Conservation (phyloP, 2,329 filamentous ascomycete species). For the Penicillium verrucosum region DNA sequence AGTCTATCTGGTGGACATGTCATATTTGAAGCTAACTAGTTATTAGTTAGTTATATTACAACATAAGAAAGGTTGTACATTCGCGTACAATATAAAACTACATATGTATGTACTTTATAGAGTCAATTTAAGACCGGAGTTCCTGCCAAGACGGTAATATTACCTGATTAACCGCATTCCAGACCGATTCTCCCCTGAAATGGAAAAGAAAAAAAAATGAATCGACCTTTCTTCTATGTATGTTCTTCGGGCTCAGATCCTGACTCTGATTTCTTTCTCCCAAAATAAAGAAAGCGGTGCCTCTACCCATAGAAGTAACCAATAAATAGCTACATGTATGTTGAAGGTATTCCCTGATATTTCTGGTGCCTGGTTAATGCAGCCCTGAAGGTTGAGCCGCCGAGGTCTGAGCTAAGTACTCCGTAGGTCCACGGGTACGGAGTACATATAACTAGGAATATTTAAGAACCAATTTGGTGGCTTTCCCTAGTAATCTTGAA, state of each 20-base stretch:
- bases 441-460: neutral
- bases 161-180: conserved; percentile 24
- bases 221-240: neutral
- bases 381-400: neutral
- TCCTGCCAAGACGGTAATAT: conserved; percentile 22
- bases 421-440: neutral
- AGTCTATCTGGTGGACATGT: conserved; percentile 22
- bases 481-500: neutral
- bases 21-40: conserved; percentile 7
- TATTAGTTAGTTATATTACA: neutral
- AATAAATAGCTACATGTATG: neutral
- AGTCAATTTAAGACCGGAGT: conserved; percentile 1
- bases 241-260: neutral
- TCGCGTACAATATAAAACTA: neutral
- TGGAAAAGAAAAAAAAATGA: neutral
- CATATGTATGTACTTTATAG: neutral
- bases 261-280: neutral
- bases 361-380: conserved; percentile 1
- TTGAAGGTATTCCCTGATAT: neutral
- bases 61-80: neutral
- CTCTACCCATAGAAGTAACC: neutral
- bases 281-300: neutral
- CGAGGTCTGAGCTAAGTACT: neutral
- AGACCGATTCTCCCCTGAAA: conserved; percentile 20
- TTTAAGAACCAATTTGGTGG: neutral